A percentile compares a stretch with the other conserved stretches of the same genome.
These are phyloP conservation scores for Aspergillus ochraceoroseus DNA, from an alignment of 2,329 filamentous ascomycete genomes.

Conservation along the genomic window DNA sequence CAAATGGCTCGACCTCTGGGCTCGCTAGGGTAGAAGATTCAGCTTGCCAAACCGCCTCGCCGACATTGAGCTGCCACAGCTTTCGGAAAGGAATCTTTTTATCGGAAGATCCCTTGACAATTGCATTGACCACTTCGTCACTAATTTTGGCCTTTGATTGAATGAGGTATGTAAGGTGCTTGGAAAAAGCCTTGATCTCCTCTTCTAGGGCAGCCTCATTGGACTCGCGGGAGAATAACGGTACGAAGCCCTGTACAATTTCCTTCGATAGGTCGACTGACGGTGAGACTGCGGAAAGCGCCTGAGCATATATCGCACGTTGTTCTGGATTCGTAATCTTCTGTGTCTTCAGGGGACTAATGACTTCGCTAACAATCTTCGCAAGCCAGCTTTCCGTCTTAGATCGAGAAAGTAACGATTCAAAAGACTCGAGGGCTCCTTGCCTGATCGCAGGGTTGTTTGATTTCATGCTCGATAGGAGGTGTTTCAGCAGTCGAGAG, in stretches of 20 bases:
- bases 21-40: constrained; percentile 47
- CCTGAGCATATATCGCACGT: constrained; percentile 73
- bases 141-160: constrained; percentile 58
- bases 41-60: constrained; percentile 62
- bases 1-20: constrained; percentile 45
- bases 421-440: constrained; percentile 71
- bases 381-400: constrained; percentile 56
- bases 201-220: constrained; percentile 77
- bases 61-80: constrained; percentile 72
- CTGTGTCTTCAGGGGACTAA: constrained; percentile 71
- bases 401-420: constrained; percentile 60
- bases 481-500: constrained; percentile 71
- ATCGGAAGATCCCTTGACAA: constrained; percentile 76
- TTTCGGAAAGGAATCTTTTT: constrained; percentile 75
- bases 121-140: constrained; percentile 62
- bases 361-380: constrained; percentile 70
- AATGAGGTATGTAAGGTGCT: constrained; percentile 60
- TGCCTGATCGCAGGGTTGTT: constrained; percentile 72
- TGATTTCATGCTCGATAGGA: constrained; percentile 88
- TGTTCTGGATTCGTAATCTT: constrained; percentile 85
- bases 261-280: constrained; percentile 61
- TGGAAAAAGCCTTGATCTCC: constrained; percentile 67
- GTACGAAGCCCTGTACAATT: constrained; percentile 61
- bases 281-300: constrained; percentile 62
- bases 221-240: constrained; percentile 73